Evolutionary conservation across 2,329 filamentous ascomycete species (phyloP).

Genomic region (Penicillium sp.): DNA sequence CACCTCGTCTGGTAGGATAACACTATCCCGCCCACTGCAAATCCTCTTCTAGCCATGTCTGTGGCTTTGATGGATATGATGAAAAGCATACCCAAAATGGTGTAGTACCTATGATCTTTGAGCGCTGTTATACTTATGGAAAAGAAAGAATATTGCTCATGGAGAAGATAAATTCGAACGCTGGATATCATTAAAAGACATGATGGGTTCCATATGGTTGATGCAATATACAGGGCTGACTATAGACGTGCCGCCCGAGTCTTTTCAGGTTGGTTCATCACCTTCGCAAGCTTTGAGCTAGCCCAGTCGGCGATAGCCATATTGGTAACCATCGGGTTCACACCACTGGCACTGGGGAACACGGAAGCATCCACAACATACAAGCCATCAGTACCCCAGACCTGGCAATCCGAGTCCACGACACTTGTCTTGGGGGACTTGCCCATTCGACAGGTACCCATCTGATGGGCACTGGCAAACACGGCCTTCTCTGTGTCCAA

Average conservation of each 20-base stretch:
- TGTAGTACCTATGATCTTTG: too few relatives aligned
- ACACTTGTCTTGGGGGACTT: conserved; percentile 42
- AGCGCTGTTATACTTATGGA: not conserved
- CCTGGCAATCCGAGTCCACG: conserved; percentile 46
- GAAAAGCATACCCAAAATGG: too few relatives aligned
- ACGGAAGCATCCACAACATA: conserved; percentile 53
- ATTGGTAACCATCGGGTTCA: conserved; percentile 54
- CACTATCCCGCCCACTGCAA: too few relatives aligned
- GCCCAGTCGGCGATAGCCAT: conserved; percentile 53
- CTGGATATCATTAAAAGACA: not conserved
- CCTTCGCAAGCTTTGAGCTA: conserved; percentile 40
- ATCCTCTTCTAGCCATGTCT: too few relatives aligned
- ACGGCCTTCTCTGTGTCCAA: conserved; percentile 46
- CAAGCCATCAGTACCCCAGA: conserved; percentile 48
- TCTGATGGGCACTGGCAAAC: conserved; percentile 52
- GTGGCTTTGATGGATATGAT: too few relatives aligned
- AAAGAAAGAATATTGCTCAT: too few relatives aligned
- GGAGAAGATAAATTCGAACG: not conserved
- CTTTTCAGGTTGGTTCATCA: conserved; percentile 21
- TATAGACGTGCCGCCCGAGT: conserved; percentile 27
- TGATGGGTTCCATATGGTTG: not conserved
- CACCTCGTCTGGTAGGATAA: too few relatives aligned
- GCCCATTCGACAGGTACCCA: conserved; percentile 54
- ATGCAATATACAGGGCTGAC: not conserved
- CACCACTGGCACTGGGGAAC: conserved; percentile 52